Percentiles rank a stretch among this genome's conserved stretches.
Conservation (phyloP, 805 yeast species). For the Dipodascus albidus region DNA sequence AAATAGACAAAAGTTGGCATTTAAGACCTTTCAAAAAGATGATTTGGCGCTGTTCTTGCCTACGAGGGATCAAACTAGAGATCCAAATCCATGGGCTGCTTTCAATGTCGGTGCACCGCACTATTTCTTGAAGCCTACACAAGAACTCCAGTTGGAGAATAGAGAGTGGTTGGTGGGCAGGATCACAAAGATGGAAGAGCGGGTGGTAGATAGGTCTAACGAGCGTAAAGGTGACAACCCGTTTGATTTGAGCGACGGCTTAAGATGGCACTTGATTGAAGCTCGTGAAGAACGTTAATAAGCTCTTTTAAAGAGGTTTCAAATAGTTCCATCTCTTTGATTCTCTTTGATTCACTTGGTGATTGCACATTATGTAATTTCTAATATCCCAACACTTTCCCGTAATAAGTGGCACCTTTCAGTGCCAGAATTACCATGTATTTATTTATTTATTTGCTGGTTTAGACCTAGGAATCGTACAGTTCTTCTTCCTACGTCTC, state of each 20-base stretch:
- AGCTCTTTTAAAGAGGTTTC: not conserved
- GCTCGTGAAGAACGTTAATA: slow-evolving; percentile 31
- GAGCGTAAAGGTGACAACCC: slow-evolving; percentile 48
- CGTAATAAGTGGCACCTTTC: too few species aligned
- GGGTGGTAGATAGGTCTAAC: slow-evolving; percentile 30
- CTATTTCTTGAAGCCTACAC: slow-evolving; percentile 51
- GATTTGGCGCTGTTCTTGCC: slow-evolving; percentile 83
- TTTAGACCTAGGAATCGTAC: not conserved
- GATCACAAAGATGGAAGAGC: slow-evolving; percentile 45
- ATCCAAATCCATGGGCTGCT: slow-evolving; percentile 75
- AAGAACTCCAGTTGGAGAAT: slow-evolving; percentile 24
- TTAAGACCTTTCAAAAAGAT: slow-evolving; percentile 54
- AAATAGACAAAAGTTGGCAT: slow-evolving; percentile 44
- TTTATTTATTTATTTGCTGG: too few species aligned
- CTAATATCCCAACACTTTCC: not conserved
- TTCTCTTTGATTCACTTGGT: not conserved
- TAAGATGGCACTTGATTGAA: slow-evolving; percentile 51
- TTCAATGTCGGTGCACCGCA: slow-evolving; percentile 85
- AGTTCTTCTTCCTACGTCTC: not conserved
- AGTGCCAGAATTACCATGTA: too few species aligned
- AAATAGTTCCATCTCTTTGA: not conserved
- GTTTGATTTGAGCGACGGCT: slow-evolving; percentile 48
- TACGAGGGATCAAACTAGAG: slow-evolving; percentile 40
- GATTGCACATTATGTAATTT: not conserved
- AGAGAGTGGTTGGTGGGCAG: slow-evolving; percentile 82